These are phyloP conservation scores for Elongisporangium prolatum DNA, from an alignment of 352 stramenopile species.

Conservation along the genomic window DNA sequence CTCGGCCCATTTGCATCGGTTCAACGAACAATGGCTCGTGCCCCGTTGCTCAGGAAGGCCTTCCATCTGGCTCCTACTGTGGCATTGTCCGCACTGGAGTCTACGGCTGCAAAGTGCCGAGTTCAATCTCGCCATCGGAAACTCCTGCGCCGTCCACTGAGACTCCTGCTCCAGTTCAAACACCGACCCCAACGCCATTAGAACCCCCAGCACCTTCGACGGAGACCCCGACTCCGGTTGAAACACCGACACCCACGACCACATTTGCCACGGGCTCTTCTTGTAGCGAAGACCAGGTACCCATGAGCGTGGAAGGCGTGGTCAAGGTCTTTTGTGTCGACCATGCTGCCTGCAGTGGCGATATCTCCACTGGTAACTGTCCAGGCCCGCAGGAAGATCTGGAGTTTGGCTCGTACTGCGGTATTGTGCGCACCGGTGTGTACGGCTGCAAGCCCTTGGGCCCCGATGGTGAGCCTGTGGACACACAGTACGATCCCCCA, in stretches of 20 bases:
- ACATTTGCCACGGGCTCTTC: neutral
- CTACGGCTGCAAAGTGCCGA: constrained; percentile 7
- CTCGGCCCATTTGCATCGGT: constrained; percentile 5
- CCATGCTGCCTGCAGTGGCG: constrained; percentile 10
- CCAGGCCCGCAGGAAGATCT: constrained; percentile 13
- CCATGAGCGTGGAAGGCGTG: constrained; percentile 16
- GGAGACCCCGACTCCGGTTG: neutral
- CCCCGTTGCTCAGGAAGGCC: constrained; percentile 1
- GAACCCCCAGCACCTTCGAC: neutral
- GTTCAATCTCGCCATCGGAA: neutral
- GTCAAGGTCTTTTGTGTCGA: constrained; percentile 18
- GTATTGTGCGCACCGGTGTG: constrained; percentile 9
- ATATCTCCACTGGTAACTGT: constrained; percentile 12
- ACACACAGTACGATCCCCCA: constrained; percentile 17
- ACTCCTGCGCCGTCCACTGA: neutral
- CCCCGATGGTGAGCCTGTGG: constrained; percentile 1
- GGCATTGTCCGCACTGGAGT: constrained; percentile 1
- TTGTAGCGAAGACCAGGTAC: neutral
- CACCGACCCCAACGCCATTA: neutral
- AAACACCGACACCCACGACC: neutral
- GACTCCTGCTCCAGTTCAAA: neutral
- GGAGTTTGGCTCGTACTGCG: constrained; percentile 11
- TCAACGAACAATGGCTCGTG: constrained; percentile 3
- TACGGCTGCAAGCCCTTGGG: constrained; percentile 16
- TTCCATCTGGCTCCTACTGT: constrained; percentile 8